Base-by-base conservation (phyloP, 495 filamentous ascomycete genomes). In the Aspergillus avenaceus region DNA sequence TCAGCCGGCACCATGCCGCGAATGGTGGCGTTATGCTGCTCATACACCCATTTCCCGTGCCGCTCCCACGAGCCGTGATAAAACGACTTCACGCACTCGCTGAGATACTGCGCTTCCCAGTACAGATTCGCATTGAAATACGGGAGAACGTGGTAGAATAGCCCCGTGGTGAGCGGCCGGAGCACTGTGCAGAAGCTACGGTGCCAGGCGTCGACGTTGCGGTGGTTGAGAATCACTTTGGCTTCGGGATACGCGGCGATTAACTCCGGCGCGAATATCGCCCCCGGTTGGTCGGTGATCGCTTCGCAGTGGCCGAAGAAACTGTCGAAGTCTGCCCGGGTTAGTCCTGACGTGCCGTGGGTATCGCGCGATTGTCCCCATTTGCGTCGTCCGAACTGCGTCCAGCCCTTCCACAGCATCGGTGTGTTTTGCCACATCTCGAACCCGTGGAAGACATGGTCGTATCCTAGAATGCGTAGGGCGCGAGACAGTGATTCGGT, bases 231-330 rank as follows among this genome's bases (percentile, higher is more conserved):
- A 18, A 79, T 62, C 27, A 78, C 71, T 42, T 73, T 67, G 5
- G 67, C 72, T 13, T 76, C 59, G 0, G 75, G 75, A 41, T 79
- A 79, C 9, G 73, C 69, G 1, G 49, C 55, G 13, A 79, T 63
- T 13, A 76, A 49, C 36, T 76, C 69, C 0, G 55, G 25, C 4
- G 68, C 68, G 23, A 78, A 79, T 1, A 65, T 45, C 9, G 53
- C 45, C 12, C 45, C 50, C 1, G 66, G 63, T 8, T 59, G 46
- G 34, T 77, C 72, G 2, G 67, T 69, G 0, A 77, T 60, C 18
- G 73, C 74, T 34, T 64, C 57, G 50, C 54, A 57, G 50, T 75
- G 63, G 0, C 71, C 72, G 8, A 79, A 52, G 0, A 78, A n/a
- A 11, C 53, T 44, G 54, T 78, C 74, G 21, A 73, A 76, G 27